These are phyloP conservation scores for Alternaria arborescens DNA, from an alignment of 2,329 filamentous ascomycete species.

Conservation along the genomic window DNA sequence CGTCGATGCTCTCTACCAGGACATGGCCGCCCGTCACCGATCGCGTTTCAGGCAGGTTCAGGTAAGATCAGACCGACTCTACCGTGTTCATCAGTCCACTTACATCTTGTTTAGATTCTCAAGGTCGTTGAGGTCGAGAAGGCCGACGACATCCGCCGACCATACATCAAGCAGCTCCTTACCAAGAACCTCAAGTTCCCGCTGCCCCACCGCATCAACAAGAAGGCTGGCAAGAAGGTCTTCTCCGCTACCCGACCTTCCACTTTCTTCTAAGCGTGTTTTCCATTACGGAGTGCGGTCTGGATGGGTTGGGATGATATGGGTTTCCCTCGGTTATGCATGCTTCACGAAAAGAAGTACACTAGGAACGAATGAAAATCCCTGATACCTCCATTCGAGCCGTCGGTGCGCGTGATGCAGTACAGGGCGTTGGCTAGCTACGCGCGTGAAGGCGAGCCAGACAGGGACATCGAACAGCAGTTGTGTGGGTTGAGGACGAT, in stretches of 20 bases:
- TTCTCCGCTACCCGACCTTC: conserved; percentile 93
- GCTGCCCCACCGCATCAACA: conserved; percentile 93
- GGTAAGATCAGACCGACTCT: conserved; percentile 66
- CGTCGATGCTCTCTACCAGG: conserved; percentile 96
- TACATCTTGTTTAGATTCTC: conserved; percentile 74
- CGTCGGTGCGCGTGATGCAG: conserved; percentile 35
- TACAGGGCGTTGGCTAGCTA: conserved; percentile 21
- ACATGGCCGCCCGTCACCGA: conserved; percentile 99
- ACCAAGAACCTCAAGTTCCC: conserved; percentile 97
- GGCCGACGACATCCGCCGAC: conserved; percentile 91
- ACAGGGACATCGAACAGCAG: conserved; percentile 8
- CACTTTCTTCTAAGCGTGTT: conserved; percentile 88
- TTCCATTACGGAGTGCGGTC: conserved; percentile 51
- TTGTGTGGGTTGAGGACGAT: conserved; percentile 12
- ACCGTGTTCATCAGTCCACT: not conserved
- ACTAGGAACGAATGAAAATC: conserved; percentile 56
- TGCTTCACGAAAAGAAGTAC: conserved; percentile 54
- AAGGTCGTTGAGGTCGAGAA: conserved; percentile 98
- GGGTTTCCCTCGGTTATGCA: conserved; percentile 53
- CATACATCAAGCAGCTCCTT: conserved; percentile 99
- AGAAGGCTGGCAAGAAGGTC: conserved; percentile 84
- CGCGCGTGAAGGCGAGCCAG: conserved; percentile 3
- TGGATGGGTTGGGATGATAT: conserved; percentile 50
- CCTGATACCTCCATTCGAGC: conserved; percentile 46
- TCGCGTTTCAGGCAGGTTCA: conserved; percentile 98